Conservation (phyloP, 768 basidiomycete species). For the Sarcomyxa edulis region DNA sequence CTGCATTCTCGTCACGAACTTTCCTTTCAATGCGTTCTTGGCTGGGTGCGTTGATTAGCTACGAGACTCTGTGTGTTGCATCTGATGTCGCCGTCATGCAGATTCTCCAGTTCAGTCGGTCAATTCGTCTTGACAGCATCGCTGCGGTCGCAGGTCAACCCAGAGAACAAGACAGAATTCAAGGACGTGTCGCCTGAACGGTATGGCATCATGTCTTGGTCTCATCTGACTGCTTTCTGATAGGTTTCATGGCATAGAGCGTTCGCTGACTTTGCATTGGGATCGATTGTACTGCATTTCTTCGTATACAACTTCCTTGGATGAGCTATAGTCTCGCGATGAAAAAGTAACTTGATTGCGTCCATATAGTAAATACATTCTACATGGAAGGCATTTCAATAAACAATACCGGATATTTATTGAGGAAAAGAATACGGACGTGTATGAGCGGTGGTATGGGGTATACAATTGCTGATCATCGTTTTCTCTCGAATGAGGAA, state of each 20-base stretch:
- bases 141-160: constrained; percentile 88
- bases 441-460: too few species aligned
- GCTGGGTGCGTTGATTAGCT: constrained; percentile 64
- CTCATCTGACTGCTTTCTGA: background rate
- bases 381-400: too few species aligned
- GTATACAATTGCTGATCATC: too few species aligned
- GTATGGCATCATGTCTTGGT: too few species aligned
- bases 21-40: constrained; percentile 96
- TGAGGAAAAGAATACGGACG: too few species aligned
- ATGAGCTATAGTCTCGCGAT: constrained; percentile 30
- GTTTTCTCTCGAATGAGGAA: constrained; percentile 63
- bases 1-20: constrained; percentile 87
- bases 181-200: constrained; percentile 91
- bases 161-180: constrained; percentile 76
- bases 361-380: too few species aligned
- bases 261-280: constrained; percentile 93
- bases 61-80: background rate
- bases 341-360: too few species aligned
- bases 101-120: constrained; percentile 90
- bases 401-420: too few species aligned
- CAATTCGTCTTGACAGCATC: constrained; percentile 96
- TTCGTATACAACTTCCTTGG: constrained; percentile 99
- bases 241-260: too few species aligned
- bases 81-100: constrained; percentile 23
- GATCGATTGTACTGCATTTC: constrained; percentile 95